Base-by-base conservation (phyloP, 225 moss, liverwort and hornwort genomes). In the Neckera pumila region DNA sequence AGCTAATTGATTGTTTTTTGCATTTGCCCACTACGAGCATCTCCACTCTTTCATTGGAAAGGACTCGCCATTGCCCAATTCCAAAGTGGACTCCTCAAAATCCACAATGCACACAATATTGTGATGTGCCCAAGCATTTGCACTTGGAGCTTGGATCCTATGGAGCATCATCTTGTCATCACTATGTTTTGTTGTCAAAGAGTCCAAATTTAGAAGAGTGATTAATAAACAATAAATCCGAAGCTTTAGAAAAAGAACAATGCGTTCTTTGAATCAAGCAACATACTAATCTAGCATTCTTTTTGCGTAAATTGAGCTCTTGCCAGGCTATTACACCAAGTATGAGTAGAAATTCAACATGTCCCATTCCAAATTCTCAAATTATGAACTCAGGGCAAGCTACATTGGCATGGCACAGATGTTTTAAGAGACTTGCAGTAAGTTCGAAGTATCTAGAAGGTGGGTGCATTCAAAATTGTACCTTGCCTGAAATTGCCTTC, bases 51-150 rank as follows among this genome's bases (percentile, higher is more conserved):
- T 65, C 3, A 19, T 11, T 65, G 11, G 10, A 2, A 69, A n/a
- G 1, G 40, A 40, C 8, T 38, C 1, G 12, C 7, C 69, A 70
- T 40, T 2, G 6, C 0, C 0, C 7, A 38, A 70, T 69, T 38
- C 13, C 2, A 23, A 1, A 38, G 12, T 12, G 1, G 38, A 2
- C 7, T 22, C 10, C 4, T 70, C 4, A 14, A 69, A 69, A 69
- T 14, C 7, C 25, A 70, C 25, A 14, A 0, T 12, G 1, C 3
- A 0, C 7, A 40, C 0, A 1, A 1, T 38, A 40, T 14, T 14
- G 5, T 70, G 7, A 0, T 0, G 0, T 40, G 14, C 12, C 8
- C 0, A 0, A 0, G 2, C 4, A 14, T 25, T 70, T 40, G 14
- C 70, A 40, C 8, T 70, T 70, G 2, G 40, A 40, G 25, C 25